Percentiles rank a stretch among this genome's conserved stretches.
Conservation (phyloP, 345 rosid genomes). For the Eucalyptus victrix region DNA sequence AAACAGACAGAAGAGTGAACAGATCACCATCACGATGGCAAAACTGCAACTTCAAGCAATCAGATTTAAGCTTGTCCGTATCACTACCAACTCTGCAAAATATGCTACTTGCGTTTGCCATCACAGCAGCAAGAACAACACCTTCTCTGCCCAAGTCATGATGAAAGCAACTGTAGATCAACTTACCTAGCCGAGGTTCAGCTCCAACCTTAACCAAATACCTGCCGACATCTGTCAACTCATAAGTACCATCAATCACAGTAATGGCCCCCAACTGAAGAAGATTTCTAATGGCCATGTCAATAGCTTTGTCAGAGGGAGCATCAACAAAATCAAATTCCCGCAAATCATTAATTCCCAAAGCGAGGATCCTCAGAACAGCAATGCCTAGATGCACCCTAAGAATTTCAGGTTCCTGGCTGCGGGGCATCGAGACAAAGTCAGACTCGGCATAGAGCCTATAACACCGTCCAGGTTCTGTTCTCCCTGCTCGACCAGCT, state of each 20-base stretch:
- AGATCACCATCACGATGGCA: constrained; percentile 77
- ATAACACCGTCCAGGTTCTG: constrained; percentile 78
- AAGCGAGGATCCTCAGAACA: constrained; percentile 69
- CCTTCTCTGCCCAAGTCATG: constrained; percentile 68
- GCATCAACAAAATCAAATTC: constrained; percentile 87
- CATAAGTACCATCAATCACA: constrained; percentile 22
- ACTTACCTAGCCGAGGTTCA: constrained; percentile 87
- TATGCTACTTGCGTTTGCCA: constrained; percentile 82
- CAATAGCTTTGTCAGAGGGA: constrained; percentile 56
- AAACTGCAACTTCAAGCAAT: constrained; percentile 70
- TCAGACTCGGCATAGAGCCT: constrained; percentile 50
- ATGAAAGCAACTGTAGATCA: constrained; percentile 47
- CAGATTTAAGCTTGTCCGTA: constrained; percentile 64
- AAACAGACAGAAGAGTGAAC: constrained; percentile 80
- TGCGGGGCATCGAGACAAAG: constrained; percentile 44
- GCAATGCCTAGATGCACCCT: constrained; percentile 96
- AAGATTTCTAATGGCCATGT: constrained; percentile 64
- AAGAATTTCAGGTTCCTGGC: constrained; percentile 77
- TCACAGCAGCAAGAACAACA: constrained; percentile 77
- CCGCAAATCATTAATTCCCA: constrained; percentile 42
- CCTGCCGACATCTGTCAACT: constrained; percentile 55
- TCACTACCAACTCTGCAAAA: constrained; percentile 80
- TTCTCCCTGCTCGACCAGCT: constrained; percentile 99
- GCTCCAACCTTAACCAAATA: constrained; percentile 70
- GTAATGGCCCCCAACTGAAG: constrained; percentile 66